Conservation (phyloP, 2,329 filamentous ascomycete genomes). For the Emergomyces pasteurianus region DNA sequence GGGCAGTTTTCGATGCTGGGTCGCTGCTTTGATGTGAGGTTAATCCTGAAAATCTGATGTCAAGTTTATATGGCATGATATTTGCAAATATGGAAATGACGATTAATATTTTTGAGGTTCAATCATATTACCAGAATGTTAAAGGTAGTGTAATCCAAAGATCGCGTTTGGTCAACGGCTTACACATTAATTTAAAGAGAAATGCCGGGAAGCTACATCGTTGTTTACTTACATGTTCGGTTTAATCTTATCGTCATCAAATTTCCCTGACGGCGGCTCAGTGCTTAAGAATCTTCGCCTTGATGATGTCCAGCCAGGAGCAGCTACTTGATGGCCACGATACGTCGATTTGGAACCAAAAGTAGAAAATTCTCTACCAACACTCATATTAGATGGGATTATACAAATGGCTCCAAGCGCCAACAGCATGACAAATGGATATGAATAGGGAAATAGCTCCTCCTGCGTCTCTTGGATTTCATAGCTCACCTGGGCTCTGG, state of each 20-base stretch:
- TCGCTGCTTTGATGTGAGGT: background rate
- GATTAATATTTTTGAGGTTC: background rate
- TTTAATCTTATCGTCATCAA: background rate
- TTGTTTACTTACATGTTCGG: slow-evolving; percentile 1
- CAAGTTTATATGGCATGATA: background rate
- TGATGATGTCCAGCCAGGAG: background rate
- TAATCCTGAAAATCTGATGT: background rate
- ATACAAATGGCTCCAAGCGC: background rate
- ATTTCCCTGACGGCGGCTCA: background rate
- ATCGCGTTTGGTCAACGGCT: background rate
- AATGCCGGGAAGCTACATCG: background rate
- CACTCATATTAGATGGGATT: background rate
- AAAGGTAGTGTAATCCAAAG: background rate
- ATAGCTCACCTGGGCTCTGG: background rate
- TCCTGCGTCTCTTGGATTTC: background rate
- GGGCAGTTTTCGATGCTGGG: slow-evolving; percentile 16
- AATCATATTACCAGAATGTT: background rate
- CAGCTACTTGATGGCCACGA: background rate
- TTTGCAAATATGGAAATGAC: background rate
- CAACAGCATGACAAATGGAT: background rate
- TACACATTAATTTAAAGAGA: background rate
- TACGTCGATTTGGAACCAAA: background rate
- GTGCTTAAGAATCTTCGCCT: slow-evolving; percentile 4
- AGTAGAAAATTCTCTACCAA: background rate
- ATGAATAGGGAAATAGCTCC: background rate